Percentiles rank a stretch among this genome's conserved stretches.
phyloP scores from a whole-genome alignment of 768 basidiomycete species.

The Agaricus bisporus region DNA sequence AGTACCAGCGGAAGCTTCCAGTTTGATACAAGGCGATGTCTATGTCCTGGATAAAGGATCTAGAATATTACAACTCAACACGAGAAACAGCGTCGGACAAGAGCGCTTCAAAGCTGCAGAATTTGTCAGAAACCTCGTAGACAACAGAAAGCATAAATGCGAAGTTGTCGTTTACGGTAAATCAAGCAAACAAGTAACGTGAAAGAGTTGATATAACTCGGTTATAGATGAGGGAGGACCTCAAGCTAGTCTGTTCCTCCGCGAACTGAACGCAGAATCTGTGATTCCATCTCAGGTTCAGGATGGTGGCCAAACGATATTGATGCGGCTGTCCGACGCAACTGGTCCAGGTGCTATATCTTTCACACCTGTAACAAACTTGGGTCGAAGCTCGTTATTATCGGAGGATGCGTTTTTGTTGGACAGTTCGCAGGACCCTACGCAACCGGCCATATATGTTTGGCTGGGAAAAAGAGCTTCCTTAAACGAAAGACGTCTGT shows the following conservation, averaged over 20 bases:
- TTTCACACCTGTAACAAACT: conserved; percentile 28
- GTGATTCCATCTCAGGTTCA: conserved; percentile 14
- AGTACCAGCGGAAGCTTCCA: conserved; percentile 36
- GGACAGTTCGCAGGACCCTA: conserved; percentile 31
- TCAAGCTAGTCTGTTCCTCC: conserved; percentile 41
- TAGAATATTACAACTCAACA: conserved; percentile 50
- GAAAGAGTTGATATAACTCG: not conserved
- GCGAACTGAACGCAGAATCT: conserved; percentile 34
- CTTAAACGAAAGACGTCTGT: conserved; percentile 40
- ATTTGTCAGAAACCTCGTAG: conserved; percentile 42
- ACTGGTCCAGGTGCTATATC: conserved; percentile 25
- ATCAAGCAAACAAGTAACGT: conserved; percentile 8
- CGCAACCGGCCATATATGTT: conserved; percentile 42
- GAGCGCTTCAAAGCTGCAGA: conserved; percentile 59
- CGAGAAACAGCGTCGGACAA: conserved; percentile 45
- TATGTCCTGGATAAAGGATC: conserved; percentile 56
- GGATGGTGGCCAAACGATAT: conserved; percentile 13
- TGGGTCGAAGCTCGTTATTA: conserved; percentile 28
- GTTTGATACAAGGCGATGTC: conserved; percentile 47
- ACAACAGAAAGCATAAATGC: conserved; percentile 33
- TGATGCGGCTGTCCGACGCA: conserved; percentile 41
- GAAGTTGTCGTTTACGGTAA: conserved; percentile 45
- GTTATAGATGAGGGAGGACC: conserved; percentile 44
- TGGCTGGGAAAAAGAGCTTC: conserved; percentile 53
- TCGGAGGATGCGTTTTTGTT: conserved; percentile 48